phyloP scores from a whole-genome alignment of 768 basidiomycete genomes.

The Lactarius quietus region DNA sequence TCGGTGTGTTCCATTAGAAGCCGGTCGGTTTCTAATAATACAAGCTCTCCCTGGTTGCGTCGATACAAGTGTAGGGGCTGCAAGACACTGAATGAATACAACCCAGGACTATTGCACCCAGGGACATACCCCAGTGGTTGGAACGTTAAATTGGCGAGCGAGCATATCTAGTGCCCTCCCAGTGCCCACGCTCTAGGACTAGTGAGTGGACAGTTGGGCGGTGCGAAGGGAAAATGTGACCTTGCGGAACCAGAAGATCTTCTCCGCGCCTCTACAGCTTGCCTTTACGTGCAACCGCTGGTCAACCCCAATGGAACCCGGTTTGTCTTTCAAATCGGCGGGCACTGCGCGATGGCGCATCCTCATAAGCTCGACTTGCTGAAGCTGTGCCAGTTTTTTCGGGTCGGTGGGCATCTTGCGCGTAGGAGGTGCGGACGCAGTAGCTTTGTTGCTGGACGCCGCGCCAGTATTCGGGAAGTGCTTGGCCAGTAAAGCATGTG shows the following conservation, averaged over 20 bases:
- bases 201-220: neutral
- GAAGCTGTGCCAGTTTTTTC: conserved; percentile 49
- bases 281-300: conserved; percentile 60
- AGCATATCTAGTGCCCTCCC: conserved; percentile 63
- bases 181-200: conserved; percentile 46
- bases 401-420: conserved; percentile 43
- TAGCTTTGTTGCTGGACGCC: conserved; percentile 25
- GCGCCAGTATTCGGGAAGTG: conserved; percentile 39
- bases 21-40: conserved; percentile 46
- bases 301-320: conserved; percentile 44
- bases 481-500: conserved; percentile 51
- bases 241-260: conserved; percentile 69
- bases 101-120: conserved; percentile 29
- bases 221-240: conserved; percentile 37
- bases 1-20: conserved; percentile 48
- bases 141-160: conserved; percentile 38
- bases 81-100: neutral
- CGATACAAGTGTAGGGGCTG: conserved; percentile 44
- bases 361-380: conserved; percentile 65
- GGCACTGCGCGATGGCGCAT: conserved; percentile 68
- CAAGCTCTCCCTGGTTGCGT: conserved; percentile 29
- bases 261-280: conserved; percentile 35
- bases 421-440: conserved; percentile 10
- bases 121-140: conserved; percentile 20
- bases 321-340: conserved; percentile 55